A percentile compares a stretch with the other conserved stretches of the same genome.
Evolutionary conservation across 805 yeast genomes (phyloP).

Genomic region (Ogataea paradorogensis): DNA sequence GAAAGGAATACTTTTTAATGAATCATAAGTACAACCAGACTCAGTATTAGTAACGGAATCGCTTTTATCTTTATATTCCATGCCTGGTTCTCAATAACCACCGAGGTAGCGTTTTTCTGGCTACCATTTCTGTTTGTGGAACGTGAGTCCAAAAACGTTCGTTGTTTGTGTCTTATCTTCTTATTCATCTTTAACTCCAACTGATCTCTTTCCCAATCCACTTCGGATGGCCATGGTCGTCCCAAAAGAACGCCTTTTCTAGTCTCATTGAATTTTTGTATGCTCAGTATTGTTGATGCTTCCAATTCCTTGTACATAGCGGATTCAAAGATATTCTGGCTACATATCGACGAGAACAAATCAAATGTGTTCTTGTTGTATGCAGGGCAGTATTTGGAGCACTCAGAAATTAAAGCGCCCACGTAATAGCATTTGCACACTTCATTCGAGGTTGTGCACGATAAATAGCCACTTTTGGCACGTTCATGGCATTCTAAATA

Average conservation of each 20-base stretch:
- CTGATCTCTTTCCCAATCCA: slow-evolving; percentile 22
- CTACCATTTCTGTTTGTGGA: background rate
- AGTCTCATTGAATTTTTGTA: slow-evolving; percentile 7
- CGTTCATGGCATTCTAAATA: slow-evolving; percentile 27
- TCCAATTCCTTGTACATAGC: slow-evolving; percentile 10
- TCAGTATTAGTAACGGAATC: background rate
- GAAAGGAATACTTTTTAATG: background rate
- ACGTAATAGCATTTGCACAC: slow-evolving; percentile 30
- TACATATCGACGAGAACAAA: slow-evolving; percentile 19
- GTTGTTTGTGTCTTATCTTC: slow-evolving; percentile 1
- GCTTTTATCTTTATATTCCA: background rate
- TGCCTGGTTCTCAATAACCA: background rate
- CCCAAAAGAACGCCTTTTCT: slow-evolving; percentile 5
- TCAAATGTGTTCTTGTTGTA: slow-evolving; percentile 24
- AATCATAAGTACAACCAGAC: background rate
- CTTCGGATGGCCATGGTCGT: slow-evolving; percentile 21
- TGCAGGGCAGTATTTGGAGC: slow-evolving; percentile 26
- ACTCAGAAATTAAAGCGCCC: slow-evolving; percentile 23
- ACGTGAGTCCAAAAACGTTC: slow-evolving; percentile 2
- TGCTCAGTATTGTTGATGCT: slow-evolving; percentile 1
- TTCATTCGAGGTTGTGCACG: slow-evolving; percentile 20
- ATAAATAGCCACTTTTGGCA: slow-evolving; percentile 17
- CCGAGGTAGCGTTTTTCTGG: background rate
- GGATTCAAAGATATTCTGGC: slow-evolving; percentile 18
- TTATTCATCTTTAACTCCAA: slow-evolving; percentile 7